Base-by-base conservation (phyloP, 2,329 filamentous ascomycete species). In the Escovopsis sp. region DNA sequence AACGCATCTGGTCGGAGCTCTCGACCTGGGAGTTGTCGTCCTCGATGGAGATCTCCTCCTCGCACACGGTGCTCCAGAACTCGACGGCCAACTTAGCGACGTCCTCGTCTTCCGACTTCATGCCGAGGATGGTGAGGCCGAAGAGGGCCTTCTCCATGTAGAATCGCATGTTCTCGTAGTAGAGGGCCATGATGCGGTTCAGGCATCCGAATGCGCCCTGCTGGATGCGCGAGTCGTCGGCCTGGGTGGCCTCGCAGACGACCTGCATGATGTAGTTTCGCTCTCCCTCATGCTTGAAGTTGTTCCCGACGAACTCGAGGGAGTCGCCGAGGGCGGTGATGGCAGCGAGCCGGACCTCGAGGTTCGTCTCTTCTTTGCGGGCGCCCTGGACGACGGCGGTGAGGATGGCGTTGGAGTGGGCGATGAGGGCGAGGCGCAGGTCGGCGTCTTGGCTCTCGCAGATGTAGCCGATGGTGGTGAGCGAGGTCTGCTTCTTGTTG, bases 211-310 rank as follows among this genome's bases (percentile, higher is more conserved):
- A 98, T 36, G 91, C 85, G 47, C 87, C 88, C 61, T 94, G 86
- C 65, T 96, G 88, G 62, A 98, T 93, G 59, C 87, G 78, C 45
- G 75, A 77, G 63, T 98, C 91, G 1, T 83, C 73, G 53, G 89
- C 87, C 68, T 98, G 91, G 43, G 91, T 98, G 54, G 91, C 91
- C 70, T 98, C 91, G 67, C 91, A 98, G 56, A 98, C 86, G 51
- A 98, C 91, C 70, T 98, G 91, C 91, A 98, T 98, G 59, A 98
- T 98, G 71, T 96, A 98, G 70, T 98, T 98, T 53, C 91, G 82
- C 73, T 98, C 91, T 56, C 89, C 91, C 66, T 98, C 91, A 57
- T 96, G 91, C 66, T 95, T 93, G 65, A 98, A 98, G 69, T 98
- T 98, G 67, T 86, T 93, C 51, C 87, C 79, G 45, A 98, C 89